Evolutionary conservation across 2,329 filamentous ascomycete species (phyloP), one percentile per base, ranked within the genome.

Genomic region (Fusarium duplospermum): DNA sequence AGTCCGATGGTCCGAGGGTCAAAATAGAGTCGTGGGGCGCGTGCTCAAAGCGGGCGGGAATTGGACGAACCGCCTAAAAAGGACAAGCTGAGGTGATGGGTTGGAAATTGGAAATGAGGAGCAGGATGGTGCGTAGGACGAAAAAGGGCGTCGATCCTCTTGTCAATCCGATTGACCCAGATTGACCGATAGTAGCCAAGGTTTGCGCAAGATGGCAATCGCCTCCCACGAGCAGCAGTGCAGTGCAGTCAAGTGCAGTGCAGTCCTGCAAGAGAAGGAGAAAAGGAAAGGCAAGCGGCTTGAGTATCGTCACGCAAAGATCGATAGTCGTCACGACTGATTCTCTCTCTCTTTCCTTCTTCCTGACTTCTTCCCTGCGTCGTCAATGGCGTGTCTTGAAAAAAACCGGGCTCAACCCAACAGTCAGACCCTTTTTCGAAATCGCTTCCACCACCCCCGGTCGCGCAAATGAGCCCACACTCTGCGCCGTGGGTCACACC

Each of bases 391-490:
- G 69, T 67, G 75, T 68, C 75, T 76, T 70, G 62, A 62, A 67
- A 66, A 64, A 66, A 69, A 74, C 64, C 65, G 61, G 71, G 65
- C 58, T 70, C 56, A 45, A 52, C 50, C 67, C 64, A 70, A 62
- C 66, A 68, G 69, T 71, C 64, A 69, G 40, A 36, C 60, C 36
- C 62, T 72, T 52, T 52, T 52, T 67, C 42, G 36, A 72, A 67
- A 64, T 74, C 62, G 54, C 59, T 72, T 72, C 60, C 69, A 64
- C 50, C 67, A 70, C 73, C 74, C 72, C 75, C 67, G 61, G 71
- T 72, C 58, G 69, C 65, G 75, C 63, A 68, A 76, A 76, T 77
- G 74, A 77, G 75, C 73, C 71, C 69, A 77, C 71, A 69, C 59
- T 65, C 68, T 45, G 56, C 61, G 62, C 66, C 64, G 74, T 50